Base-by-base conservation (phyloP, 2,329 filamentous ascomycete species). In the Metarhizium humberi region DNA sequence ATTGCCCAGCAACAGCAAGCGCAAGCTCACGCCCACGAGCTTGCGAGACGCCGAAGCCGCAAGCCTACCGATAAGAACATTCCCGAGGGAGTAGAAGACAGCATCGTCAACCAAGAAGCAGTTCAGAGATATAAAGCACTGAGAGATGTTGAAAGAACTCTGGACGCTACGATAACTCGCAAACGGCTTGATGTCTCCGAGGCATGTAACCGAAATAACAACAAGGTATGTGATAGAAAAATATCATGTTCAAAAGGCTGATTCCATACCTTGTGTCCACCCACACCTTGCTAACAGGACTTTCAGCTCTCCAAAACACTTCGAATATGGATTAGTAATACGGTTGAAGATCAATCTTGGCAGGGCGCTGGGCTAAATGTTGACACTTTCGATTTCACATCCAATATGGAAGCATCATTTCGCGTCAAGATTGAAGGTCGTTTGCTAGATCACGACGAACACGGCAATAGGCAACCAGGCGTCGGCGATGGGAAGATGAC, bases 61-160 rank as follows among this genome's bases (percentile, higher is more conserved):
- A 95, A 92, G 72, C 94, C 94, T 1, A 96, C 91, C 56, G 94
- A 99, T 72, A 95, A 90, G 78, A 94, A 90, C 64, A 84, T 99
- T 30, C 92, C 94, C 43, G 92, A 97, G 60, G 91, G 90, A 55
- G 80, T 96, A 48, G 92, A 95, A 63, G 85, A 90, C 50, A 82
- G 87, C 60, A 82, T 90, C 58, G 84, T 95, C 60, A 90, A 74
- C 50, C 58, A 88, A 59, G 88, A 95, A 69, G 86, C 87, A 43
- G 90, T 87, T 48, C 78, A 86, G 67, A 81, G 90, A 62, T 99
- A 99, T 74, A 86, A 85, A 66, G 84, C 87, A 56, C 74, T 99
- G 67, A 84, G 90, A 66, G 91, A 95, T 61, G 77, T 95, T 56
- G 94, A 99, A 78, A 85, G 90, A 66, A 82, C 86, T 54, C 77